Conservation (phyloP, 1,284 basidiomycete genomes). For the Trichosporon coremiiforme region DNA sequence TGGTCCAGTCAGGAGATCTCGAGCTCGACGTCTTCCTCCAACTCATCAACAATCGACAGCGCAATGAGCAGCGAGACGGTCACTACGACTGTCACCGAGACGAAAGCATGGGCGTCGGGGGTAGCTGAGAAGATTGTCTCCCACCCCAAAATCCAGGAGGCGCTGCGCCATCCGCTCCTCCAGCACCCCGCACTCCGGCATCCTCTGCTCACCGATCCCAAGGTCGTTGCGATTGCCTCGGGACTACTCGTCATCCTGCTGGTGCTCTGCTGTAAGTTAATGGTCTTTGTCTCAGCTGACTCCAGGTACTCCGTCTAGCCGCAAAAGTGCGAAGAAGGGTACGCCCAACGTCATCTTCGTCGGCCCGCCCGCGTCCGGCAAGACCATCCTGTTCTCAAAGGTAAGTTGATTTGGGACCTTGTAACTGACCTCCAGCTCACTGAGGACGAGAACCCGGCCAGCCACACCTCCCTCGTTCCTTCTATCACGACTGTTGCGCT, state of each 20-base stretch:
- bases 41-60: background rate
- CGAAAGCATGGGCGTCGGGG: conserved; percentile 5
- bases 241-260: conserved; percentile 40
- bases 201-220: conserved; percentile 41
- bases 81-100: background rate
- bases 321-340: conserved; percentile 33
- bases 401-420: conserved; percentile 28
- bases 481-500: conserved; percentile 42
- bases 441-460: conserved; percentile 42
- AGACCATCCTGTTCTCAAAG: conserved; percentile 53
- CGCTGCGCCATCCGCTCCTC: conserved; percentile 12
- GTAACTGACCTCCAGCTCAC: conserved; percentile 39
- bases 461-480: conserved; percentile 49
- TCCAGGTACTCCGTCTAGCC: conserved; percentile 20
- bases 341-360: conserved; percentile 46
- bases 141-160: conserved; percentile 22
- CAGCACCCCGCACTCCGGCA: conserved; percentile 27
- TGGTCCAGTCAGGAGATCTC: background rate
- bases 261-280: conserved; percentile 36
- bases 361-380: conserved; percentile 50
- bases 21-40: background rate
- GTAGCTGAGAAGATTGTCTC: conserved; percentile 7
- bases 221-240: conserved; percentile 41
- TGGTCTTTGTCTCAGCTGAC: conserved; percentile 10
- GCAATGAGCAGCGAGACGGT: conserved; percentile 7